Evolutionary conservation across 495 filamentous ascomycete species (phyloP).

Genomic region (Clavariopsis aquatica): DNA sequence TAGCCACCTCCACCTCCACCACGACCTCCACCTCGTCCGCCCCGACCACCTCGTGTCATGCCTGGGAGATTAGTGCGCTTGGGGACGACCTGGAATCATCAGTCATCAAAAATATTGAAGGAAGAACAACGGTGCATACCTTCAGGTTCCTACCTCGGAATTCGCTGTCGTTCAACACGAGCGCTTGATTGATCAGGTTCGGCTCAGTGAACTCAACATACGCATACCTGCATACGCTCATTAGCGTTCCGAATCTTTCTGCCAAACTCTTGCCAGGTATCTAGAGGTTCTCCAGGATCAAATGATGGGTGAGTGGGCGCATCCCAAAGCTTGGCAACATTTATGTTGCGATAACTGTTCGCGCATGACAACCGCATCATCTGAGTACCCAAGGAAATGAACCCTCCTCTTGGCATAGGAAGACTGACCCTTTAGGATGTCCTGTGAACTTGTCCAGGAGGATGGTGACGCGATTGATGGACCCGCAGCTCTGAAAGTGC

Average conservation of each 20-base stretch:
- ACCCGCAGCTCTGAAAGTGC: constrained; percentile 96
- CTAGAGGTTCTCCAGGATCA: constrained; percentile 38
- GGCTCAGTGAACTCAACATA: constrained; percentile 99
- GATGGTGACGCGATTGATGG: constrained; percentile 98
- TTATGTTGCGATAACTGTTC: not conserved
- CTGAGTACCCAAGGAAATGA: constrained; percentile 32
- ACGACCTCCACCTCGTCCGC: constrained; percentile 71
- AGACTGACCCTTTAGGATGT: constrained; percentile 91
- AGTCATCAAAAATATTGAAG: constrained; percentile 10
- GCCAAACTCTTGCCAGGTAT: constrained; percentile 55
- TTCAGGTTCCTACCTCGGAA: constrained; percentile 95
- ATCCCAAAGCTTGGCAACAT: not conserved
- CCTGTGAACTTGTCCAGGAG: constrained; percentile 97
- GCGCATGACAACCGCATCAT: constrained; percentile 11
- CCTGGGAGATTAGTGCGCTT: constrained; percentile 98
- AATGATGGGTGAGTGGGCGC: constrained; percentile 1
- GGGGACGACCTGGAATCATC: constrained; percentile 69
- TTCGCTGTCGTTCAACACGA: constrained; percentile 94
- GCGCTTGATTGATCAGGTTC: constrained; percentile 84
- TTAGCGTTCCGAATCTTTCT: constrained; percentile 55
- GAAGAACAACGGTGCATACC: constrained; percentile 52
- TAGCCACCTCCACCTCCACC: constrained; percentile 57
- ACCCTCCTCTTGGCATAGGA: constrained; percentile 37
- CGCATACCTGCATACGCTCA: constrained; percentile 72
- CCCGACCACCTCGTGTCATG: constrained; percentile 71